Base-by-base conservation (phyloP, 768 basidiomycete genomes). In the Phallus indusiatus region DNA sequence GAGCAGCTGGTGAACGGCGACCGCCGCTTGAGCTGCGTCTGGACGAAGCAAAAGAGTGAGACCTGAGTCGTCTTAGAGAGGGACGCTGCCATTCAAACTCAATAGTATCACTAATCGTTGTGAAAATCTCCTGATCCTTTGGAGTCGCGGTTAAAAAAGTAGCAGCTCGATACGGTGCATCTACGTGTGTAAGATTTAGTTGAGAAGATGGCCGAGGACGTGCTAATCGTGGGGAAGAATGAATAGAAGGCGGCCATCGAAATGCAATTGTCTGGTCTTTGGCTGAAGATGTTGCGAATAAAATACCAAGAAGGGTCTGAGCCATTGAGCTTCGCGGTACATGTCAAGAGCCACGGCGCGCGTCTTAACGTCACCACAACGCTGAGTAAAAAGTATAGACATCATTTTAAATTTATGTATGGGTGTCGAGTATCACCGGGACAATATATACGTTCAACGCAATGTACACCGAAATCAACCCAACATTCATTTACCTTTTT, bases 221-320 rank as follows among this genome's bases (percentile, higher is more conserved):
- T 54, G 81, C 80, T 28, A 95, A 80, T 59, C 94, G 79, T 4
- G 84, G 77, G 5, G 82, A 78, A 1, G 82, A 72, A 12, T 73
- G 65, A 14, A 91, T 90, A 14, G 75, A 76, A 14, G 90, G 85
- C 0, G 94, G 94, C 87, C 91, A 95, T 62, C 88, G 78, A 68
- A 85, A 93, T 55, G 91, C 86, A 5, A 93, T 73, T 63, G 76
- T 86, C 10, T 85, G 82, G 24, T 88, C 90, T 66, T 85, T 88
- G 7, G 89, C 84, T 9, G 91, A 93, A 12, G 86, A 85, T 5
- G 90, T 90, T 47, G 92, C 88, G 36, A 96, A 81, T 4, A 94
- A 72, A 61, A 95, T 76, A 10, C 90, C 86, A 51, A 94, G 74
- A 34, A 96, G 78, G 1, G 84, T 84, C 71, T 89, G 86, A 46